These are phyloP conservation scores for Turritis glabra DNA, from an alignment of 345 rosid genomes.

Conservation along the genomic window DNA sequence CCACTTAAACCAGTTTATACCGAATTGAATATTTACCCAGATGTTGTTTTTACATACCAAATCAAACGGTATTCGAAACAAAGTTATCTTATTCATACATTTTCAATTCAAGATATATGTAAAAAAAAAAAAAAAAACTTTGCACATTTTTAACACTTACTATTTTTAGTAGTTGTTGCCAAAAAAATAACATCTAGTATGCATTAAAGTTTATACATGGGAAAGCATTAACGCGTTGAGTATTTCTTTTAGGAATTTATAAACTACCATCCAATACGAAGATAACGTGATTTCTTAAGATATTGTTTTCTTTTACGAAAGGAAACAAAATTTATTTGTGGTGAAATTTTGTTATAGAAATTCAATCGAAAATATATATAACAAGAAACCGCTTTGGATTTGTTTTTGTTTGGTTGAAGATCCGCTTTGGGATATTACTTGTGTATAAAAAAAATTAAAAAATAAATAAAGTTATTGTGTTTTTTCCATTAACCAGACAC, in stretches of 20 bases:
- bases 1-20: background rate
- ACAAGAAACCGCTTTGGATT: too few relatives aligned
- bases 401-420: too few relatives aligned
- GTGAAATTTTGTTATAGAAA: background rate
- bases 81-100: background rate
- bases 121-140: too few relatives aligned
- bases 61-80: background rate
- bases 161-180: background rate
- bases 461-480: background rate
- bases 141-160: background rate
- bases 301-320: constrained; percentile 6
- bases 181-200: background rate
- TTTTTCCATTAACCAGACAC: background rate
- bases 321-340: background rate
- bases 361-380: background rate
- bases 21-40: background rate
- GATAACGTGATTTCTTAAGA: background rate
- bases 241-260: background rate
- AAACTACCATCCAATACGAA: constrained; percentile 11
- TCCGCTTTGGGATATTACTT: background rate
- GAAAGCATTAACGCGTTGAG: background rate
- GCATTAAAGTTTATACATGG: background rate
- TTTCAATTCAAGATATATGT: background rate
- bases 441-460: background rate
- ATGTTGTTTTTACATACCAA: background rate